Percentiles rank a stretch among this genome's conserved stretches.
phyloP scores from a whole-genome alignment of 257 asterid genomes.

The Coffea canephora region DNA sequence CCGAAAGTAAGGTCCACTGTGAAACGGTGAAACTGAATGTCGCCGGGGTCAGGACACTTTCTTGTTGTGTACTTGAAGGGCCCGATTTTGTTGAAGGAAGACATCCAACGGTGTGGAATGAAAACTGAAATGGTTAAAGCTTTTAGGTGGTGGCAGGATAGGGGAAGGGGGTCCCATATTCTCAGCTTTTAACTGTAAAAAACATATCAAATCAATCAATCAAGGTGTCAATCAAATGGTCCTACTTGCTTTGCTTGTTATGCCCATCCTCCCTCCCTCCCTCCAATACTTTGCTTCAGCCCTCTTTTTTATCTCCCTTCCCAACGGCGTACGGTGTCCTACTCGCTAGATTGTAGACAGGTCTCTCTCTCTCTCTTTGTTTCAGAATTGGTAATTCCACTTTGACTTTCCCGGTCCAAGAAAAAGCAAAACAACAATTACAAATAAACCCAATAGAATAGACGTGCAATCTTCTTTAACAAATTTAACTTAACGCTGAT shows the following conservation, averaged over 20 bases:
- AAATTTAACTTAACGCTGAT: no score
- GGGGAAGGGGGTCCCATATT: not conserved
- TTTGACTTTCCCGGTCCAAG: no score
- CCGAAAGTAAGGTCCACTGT: no score
- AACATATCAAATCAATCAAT: slow-evolving; percentile 59
- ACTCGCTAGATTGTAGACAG: no score
- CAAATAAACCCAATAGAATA: no score
- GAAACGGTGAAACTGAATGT: no score
- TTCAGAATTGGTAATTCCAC: not conserved
- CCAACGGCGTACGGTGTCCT: not conserved
- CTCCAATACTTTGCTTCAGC: not conserved
- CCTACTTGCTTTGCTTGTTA: slow-evolving; percentile 36
- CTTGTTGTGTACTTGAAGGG: not conserved
- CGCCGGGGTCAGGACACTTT: not conserved
- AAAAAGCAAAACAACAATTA: no score
- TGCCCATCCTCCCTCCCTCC: slow-evolving; percentile 13
- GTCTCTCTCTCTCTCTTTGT: not conserved
- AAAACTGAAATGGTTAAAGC: not conserved
- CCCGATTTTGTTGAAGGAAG: not conserved
- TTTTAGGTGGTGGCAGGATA: slow-evolving; percentile 6
- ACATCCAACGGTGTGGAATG: slow-evolving; percentile 6
- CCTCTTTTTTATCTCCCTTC: not conserved
- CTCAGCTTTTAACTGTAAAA: slow-evolving; percentile 54
- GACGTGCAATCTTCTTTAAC: no score
- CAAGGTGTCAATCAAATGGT: slow-evolving; percentile 54